Base-by-base conservation (phyloP, 805 yeast genomes). In the Schizosaccharomyces lindneri region DNA sequence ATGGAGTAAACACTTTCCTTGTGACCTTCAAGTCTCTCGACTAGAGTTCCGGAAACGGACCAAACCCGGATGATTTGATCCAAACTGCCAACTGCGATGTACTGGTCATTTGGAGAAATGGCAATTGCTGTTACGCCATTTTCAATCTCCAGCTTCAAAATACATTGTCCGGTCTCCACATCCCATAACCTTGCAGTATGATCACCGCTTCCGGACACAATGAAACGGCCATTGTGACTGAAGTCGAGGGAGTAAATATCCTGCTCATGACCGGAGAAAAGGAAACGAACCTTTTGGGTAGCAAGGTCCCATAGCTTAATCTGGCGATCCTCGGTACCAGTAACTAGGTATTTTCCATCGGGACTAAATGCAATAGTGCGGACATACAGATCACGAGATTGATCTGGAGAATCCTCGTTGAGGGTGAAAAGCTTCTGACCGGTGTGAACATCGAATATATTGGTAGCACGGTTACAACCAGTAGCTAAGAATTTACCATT, bases 91-190 rank as follows among this genome's bases (percentile, higher is more conserved):
- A 97, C 97, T 48, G 97, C 97, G 68, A 93, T 87, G 67, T 82
- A 80, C 67, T 83, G 81, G 48, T 97, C 96, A 72, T 90, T 95
- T 60, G 97, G 97, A 7, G 95, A 86, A 55, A 90, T 90, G 24
- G 97, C 95, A 59, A 90, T 97, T 0, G 98, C 90, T 62, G 98
- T 90, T 62, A 90, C 97, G 67, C 98, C 98, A 71, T 90, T 97
- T 73, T 90, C 97, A 68, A 90, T 89, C 19, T 88, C 81, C 66
- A 90, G 77, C 59, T 95, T 88, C 69, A 88, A 77, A 27, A 88
- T 82, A 71, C 95, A 87, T 74, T 86, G 88, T 29, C 95, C 93
- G 48, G 87, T 79, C 67, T 85, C 81, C 70, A 89, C 79, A 72
- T 90, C 96, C 98, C 98, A 90, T 69, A 93, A 84, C 71, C 96